Evolutionary conservation across 352 stramenopile species (phyloP), one percentile per base, ranked within the genome.

Genomic region (Pythium dissotocum): DNA sequence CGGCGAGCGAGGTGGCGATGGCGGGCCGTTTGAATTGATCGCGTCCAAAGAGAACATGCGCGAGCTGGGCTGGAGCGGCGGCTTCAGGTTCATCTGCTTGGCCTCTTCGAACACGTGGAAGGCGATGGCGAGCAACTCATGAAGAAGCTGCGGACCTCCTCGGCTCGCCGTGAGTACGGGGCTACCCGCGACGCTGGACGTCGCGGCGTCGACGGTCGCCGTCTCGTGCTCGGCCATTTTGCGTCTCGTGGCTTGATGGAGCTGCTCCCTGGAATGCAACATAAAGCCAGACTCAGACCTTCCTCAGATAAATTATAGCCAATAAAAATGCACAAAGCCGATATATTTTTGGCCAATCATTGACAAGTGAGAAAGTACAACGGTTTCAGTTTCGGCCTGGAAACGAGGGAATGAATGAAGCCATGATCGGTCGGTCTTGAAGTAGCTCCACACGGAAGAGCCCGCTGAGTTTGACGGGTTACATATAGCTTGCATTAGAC

Each of bases 1-100:
- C 0, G 69, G 69, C 18, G 75, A 78, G 61, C 63, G 75, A n/a
- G 51, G 83, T 56, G 42, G 72, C 32, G 63, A 84, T 59, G 61
- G 54, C 32, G 58, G 52, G 9, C 28, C 66, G 0, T 30, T 44
- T 26, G 40, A 72, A 67, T 42, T 80, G 58, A 73, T 67, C 26
- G 73, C 73, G 40, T 91, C 81, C 8, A 77, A 63, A n/a, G 82
- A 77, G 66, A 93, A 95, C 44, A 93, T 73, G 60, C 82, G 87
- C 46, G 85, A 92, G 65, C 80, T 95, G 32, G 85, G 82, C 59
- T 90, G 87, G 1, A 95, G 81, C 32, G 87, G 87, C 26, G 85
- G 83, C 73, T 91, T 93, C 24, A 93, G 76, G 68, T 95, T 95
- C 72, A 93, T 87, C 71, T 93, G 73, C 71, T 91, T 91, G 64